Evolutionary conservation across 345 rosid species (phyloP).

Genomic region (Litchi chinensis): DNA sequence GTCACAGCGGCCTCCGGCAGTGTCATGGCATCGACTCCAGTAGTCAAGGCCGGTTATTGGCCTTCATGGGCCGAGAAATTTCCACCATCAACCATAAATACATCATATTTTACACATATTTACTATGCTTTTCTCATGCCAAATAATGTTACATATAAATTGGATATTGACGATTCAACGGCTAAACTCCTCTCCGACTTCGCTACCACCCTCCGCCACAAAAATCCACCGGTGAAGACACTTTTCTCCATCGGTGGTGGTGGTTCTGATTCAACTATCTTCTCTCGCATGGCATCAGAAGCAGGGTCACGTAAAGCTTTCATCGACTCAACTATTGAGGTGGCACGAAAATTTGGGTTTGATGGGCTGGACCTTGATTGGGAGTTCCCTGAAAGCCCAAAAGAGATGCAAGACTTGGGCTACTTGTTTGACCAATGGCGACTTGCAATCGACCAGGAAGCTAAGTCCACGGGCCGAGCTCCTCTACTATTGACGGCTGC

Average conservation of each 20-base stretch:
- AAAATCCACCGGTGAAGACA: conserved; percentile 43
- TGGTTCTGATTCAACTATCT: conserved; percentile 21
- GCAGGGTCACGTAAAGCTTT: conserved; percentile 36
- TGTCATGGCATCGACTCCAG: conserved; percentile 25
- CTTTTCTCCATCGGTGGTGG: conserved; percentile 54
- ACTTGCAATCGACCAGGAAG: conserved; percentile 35
- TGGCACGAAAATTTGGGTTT: conserved; percentile 46
- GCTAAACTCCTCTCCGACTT: conserved; percentile 37
- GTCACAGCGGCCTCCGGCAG: not conserved
- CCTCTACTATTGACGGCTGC: conserved; percentile 59
- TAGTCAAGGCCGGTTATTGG: conserved; percentile 55
- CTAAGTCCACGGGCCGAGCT: conserved; percentile 34
- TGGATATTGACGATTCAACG: conserved; percentile 26
- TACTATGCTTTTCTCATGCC: conserved; percentile 62
- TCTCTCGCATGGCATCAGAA: conserved; percentile 39
- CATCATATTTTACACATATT: conserved; percentile 56
- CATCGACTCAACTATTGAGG: conserved; percentile 44
- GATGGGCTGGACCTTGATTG: conserved; percentile 69
- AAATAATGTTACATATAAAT: conserved; percentile 34
- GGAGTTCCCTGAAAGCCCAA: conserved; percentile 48
- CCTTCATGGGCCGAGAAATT: conserved; percentile 43
- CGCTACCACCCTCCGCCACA: conserved; percentile 46
- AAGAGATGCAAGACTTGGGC: conserved; percentile 45
- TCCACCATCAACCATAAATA: conserved; percentile 52
- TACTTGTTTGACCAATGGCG: conserved; percentile 47